A percentile compares a stretch with the other conserved stretches of the same genome.
These are phyloP conservation scores for Rehmannia glutinosa DNA, from an alignment of 257 asterid species.

Conservation along the genomic window DNA sequence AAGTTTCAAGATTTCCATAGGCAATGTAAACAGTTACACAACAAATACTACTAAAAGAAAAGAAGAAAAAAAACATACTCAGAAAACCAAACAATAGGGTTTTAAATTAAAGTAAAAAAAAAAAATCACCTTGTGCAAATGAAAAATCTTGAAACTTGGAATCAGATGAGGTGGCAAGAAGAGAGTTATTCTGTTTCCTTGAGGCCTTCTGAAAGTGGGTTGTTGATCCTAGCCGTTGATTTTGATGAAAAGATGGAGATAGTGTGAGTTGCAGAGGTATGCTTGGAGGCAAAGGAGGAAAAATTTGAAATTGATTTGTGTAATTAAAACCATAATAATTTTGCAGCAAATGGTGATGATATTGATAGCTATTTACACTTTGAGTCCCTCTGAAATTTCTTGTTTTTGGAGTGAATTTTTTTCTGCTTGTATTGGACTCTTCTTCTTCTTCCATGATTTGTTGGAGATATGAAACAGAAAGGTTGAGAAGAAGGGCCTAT, in stretches of 20 bases:
- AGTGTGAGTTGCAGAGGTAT: too few relatives aligned
- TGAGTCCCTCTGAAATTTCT: conserved; percentile 24
- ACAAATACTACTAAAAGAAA: too few relatives aligned
- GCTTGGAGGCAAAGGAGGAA: conserved; percentile 82
- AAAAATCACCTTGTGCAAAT: conserved; percentile 50
- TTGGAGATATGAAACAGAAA: conserved; percentile 18
- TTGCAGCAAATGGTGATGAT: conserved; percentile 46
- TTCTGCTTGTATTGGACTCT: conserved; percentile 32
- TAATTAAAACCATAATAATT: conserved; percentile 46
- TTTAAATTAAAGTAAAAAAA: too few relatives aligned
- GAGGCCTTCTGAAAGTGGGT: conserved; percentile 47
- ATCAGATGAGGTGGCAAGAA: conserved; percentile 54
- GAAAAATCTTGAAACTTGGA: conserved; percentile 43
- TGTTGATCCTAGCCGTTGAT: conserved; percentile 46
- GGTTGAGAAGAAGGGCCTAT: conserved; percentile 43
- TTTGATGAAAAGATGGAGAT: conserved; percentile 43
- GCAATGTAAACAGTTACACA: too few relatives aligned
- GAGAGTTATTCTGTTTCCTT: conserved; percentile 26
- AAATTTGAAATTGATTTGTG: conserved; percentile 50
- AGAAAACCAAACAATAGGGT: too few relatives aligned
- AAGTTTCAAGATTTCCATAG: too few relatives aligned
- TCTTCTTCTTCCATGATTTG: conserved; percentile 52
- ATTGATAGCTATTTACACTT: conserved; percentile 32
- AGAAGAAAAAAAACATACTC: too few relatives aligned
- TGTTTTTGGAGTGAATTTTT: conserved; percentile 43